Evolutionary conservation across 2,329 filamentous ascomycete genomes (phyloP).

Genomic region (Zalaria obscura): DNA sequence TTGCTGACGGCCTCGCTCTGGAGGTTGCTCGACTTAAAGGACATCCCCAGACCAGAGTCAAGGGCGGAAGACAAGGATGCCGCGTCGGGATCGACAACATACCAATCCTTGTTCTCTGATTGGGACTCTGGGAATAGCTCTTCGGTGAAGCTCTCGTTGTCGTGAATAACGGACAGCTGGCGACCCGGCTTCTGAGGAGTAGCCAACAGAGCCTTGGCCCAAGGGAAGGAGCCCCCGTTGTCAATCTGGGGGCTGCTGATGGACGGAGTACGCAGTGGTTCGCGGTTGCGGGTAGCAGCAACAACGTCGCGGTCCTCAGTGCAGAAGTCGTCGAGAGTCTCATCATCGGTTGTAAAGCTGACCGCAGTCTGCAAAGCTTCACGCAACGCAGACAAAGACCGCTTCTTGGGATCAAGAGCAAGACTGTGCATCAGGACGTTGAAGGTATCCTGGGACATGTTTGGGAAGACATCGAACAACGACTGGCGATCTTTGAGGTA

Average conservation of each 20-base stretch:
- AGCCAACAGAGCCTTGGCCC: constrained; percentile 78
- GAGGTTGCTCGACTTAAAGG: constrained; percentile 61
- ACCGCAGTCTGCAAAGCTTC: constrained; percentile 66
- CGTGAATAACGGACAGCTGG: constrained; percentile 74
- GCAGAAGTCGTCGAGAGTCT: constrained; percentile 87
- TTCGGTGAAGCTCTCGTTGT: constrained; percentile 61
- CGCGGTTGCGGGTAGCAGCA: constrained; percentile 72
- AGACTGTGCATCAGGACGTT: constrained; percentile 85
- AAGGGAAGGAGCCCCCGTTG: constrained; percentile 70
- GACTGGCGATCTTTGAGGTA: constrained; percentile 89
- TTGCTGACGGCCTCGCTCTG: constrained; percentile 35
- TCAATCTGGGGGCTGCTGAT: constrained; percentile 77
- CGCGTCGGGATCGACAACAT: constrained; percentile 59
- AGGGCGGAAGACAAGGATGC: constrained; percentile 73
- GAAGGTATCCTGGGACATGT: constrained; percentile 96
- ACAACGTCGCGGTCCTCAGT: constrained; percentile 58
- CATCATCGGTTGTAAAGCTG: constrained; percentile 88
- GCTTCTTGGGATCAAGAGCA: constrained; percentile 79
- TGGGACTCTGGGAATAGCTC: constrained; percentile 75
- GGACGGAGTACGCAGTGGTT: constrained; percentile 89
- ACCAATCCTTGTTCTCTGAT: constrained; percentile 53
- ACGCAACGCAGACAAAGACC: constrained; percentile 65
- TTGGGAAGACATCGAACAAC: constrained; percentile 93
- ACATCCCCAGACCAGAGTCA: constrained; percentile 68
- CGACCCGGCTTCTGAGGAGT: constrained; percentile 57